Evolutionary conservation across 2,329 filamentous ascomycete genomes (phyloP).

Genomic region (Fusarium duplospermum): DNA sequence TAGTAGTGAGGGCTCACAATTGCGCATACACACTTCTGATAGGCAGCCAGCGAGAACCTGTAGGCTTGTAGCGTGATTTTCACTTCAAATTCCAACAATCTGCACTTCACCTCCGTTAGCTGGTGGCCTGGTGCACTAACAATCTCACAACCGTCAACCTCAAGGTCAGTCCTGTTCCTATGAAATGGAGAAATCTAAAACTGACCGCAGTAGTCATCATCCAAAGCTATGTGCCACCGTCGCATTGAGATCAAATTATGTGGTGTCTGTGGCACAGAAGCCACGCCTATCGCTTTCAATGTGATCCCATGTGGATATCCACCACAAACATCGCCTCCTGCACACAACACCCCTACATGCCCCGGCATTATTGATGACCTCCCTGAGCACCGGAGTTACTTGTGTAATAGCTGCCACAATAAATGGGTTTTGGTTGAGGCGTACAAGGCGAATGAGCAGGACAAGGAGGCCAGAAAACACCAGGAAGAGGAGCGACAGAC

Average conservation of each 20-base stretch:
- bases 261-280: neutral
- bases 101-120: neutral
- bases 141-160: neutral
- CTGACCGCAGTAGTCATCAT: neutral
- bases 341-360: neutral
- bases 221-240: neutral
- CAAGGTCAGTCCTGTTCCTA: neutral
- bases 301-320: neutral
- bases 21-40: neutral
- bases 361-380: neutral
- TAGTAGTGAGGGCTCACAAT: neutral
- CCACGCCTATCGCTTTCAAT: neutral
- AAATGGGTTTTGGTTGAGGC: neutral
- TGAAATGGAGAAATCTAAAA: neutral
- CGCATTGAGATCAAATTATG: neutral
- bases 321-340: neutral
- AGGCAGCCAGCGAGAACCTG: neutral
- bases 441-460: neutral
- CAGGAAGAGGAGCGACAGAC: neutral
- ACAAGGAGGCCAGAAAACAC: neutral
- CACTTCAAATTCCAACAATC: neutral
- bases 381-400: neutral
- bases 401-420: neutral
- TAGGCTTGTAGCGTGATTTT: neutral
- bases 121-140: no score